These are phyloP conservation scores for Isabelozyma rhagii DNA, from an alignment of 805 yeast species.

Conservation along the genomic window DNA sequence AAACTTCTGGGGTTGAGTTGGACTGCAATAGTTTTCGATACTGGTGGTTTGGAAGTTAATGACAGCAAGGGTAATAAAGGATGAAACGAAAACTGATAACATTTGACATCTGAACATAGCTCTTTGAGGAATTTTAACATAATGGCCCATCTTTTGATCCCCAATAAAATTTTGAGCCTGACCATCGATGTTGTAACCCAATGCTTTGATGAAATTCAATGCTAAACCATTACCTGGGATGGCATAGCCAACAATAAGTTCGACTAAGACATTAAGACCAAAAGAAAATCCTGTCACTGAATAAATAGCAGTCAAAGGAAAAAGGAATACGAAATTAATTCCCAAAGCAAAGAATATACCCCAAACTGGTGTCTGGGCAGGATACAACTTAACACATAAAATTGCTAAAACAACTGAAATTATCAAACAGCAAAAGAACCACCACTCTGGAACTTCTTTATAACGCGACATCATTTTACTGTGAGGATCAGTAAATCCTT, in stretches of 20 bases:
- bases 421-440: conserved; percentile 20
- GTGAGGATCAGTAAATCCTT: conserved; percentile 31
- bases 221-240: conserved; percentile 36
- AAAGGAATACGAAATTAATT: conserved; percentile 29
- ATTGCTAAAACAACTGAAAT: conserved; percentile 29
- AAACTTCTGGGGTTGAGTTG: conserved; percentile 42
- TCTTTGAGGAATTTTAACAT: conserved; percentile 58
- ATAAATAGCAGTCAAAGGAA: conserved; percentile 26
- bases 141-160: conserved; percentile 63
- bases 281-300: conserved; percentile 29
- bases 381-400: conserved; percentile 25
- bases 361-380: conserved; percentile 37
- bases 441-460: conserved; percentile 35
- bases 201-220: conserved; percentile 51
- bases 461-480: conserved; percentile 30
- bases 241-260: conserved; percentile 35
- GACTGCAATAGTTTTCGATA: conserved; percentile 36
- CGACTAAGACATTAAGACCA: conserved; percentile 35
- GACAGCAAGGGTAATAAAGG: conserved; percentile 24
- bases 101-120: conserved; percentile 45
- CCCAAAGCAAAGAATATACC: conserved; percentile 31
- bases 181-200: conserved; percentile 54
- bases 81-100: conserved; percentile 18
- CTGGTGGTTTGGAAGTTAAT: conserved; percentile 27
- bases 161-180: conserved; percentile 54